These are phyloP conservation scores for Edaphochlamys debaryana DNA, from an alignment of 139 green algal genomes.

Conservation along the genomic window DNA sequence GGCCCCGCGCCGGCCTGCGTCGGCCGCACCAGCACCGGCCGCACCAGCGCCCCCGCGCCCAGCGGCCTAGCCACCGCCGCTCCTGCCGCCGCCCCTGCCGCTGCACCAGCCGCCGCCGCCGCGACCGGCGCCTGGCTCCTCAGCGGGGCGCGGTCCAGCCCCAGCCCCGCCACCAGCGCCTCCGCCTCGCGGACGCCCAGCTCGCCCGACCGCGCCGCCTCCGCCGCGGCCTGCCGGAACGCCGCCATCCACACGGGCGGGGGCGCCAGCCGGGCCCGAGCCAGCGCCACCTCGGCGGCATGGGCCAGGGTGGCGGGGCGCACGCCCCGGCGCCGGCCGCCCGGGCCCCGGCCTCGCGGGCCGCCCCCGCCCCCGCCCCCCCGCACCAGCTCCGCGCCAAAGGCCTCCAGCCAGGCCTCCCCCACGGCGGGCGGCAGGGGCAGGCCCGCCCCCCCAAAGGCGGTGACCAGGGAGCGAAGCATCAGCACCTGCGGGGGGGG, in stretches of 20 bases:
- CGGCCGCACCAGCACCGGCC: too few species aligned
- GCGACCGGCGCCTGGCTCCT: too few species aligned
- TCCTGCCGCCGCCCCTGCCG: too few species aligned
- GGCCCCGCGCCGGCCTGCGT: too few species aligned
- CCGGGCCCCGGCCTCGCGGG: too few species aligned
- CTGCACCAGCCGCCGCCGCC: too few species aligned
- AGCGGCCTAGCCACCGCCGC: too few species aligned
- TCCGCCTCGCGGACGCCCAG: background rate
- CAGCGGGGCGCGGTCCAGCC: too few species aligned
- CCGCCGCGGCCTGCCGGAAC: background rate
- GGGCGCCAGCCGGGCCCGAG: background rate
- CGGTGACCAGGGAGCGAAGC: background rate
- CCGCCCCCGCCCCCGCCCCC: background rate
- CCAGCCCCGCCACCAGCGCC: too few species aligned
- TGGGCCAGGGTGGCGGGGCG: conserved; percentile 1
- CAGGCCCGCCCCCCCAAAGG: background rate
- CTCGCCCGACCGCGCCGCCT: background rate
- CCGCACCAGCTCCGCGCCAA: background rate
- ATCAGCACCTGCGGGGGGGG: conserved; percentile 37
- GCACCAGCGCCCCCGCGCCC: too few species aligned
- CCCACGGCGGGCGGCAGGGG: background rate
- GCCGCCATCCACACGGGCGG: background rate
- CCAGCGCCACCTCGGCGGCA: background rate
- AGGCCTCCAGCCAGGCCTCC: conserved; percentile 7
- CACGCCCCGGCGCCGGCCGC: background rate